Conservation (phyloP, 2,329 filamentous ascomycete genomes). For the Sclerotinia glacialis region DNA sequence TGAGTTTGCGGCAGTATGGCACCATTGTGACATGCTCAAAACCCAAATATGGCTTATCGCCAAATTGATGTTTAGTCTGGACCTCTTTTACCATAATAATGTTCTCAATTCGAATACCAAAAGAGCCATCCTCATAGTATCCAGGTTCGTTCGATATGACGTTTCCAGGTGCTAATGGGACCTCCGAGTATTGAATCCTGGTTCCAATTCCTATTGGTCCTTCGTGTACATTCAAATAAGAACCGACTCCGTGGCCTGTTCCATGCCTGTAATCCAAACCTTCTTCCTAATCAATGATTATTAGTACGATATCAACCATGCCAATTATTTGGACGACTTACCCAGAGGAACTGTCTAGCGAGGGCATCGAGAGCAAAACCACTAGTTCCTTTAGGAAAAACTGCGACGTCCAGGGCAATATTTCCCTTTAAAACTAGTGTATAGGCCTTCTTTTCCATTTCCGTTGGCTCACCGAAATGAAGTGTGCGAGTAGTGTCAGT, state of each 20-base stretch:
- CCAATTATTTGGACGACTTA: slow-evolving; percentile 42
- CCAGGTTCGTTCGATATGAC: slow-evolving; percentile 95
- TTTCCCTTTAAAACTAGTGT: slow-evolving; percentile 93
- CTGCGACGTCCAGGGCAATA: slow-evolving; percentile 78
- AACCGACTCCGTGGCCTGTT: slow-evolving; percentile 93
- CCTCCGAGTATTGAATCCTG: slow-evolving; percentile 85
- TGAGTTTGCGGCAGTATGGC: slow-evolving; percentile 85
- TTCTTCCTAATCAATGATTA: slow-evolving; percentile 51
- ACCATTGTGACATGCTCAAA: slow-evolving; percentile 99
- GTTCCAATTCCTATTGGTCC: slow-evolving; percentile 96
- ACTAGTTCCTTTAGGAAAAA: slow-evolving; percentile 93
- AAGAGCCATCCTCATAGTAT: slow-evolving; percentile 93
- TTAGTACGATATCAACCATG: slow-evolving; percentile 18
- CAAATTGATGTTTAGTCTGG: slow-evolving; percentile 83
- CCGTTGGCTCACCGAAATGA: slow-evolving; percentile 83
- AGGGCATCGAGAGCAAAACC: slow-evolving; percentile 88
- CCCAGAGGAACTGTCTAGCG: slow-evolving; percentile 90
- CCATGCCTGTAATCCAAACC: slow-evolving; percentile 95
- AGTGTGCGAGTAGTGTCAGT: slow-evolving; percentile 93
- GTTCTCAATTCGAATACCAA: slow-evolving; percentile 96
- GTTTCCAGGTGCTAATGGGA: slow-evolving; percentile 84
- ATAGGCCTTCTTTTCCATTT: slow-evolving; percentile 82
- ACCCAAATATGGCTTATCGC: slow-evolving; percentile 88
- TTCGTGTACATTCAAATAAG: slow-evolving; percentile 94
- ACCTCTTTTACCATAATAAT: slow-evolving; percentile 86